Evolutionary conservation across 1,284 basidiomycete species (phyloP).

Genomic region (Serendipita sp.): DNA sequence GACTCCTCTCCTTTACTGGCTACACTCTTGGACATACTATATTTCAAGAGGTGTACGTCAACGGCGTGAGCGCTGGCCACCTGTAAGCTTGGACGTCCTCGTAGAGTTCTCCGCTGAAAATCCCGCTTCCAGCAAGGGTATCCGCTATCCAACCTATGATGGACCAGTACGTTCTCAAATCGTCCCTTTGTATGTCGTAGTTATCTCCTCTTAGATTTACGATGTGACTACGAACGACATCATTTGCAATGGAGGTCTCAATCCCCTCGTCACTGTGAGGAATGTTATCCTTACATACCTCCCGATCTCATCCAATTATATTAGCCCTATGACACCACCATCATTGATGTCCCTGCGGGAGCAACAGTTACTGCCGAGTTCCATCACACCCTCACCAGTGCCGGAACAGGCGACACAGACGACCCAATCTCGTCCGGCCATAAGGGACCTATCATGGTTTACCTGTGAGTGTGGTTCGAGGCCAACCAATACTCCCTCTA

Average conservation of each 20-base stretch:
- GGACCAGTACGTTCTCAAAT: slow-evolving; percentile 20
- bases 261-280: slow-evolving; percentile 23
- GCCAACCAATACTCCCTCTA: not conserved
- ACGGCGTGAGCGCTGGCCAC: slow-evolving; percentile 34
- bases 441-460: slow-evolving; percentile 10
- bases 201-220: slow-evolving; percentile 21
- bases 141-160: slow-evolving; percentile 35
- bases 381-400: slow-evolving; percentile 6
- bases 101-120: not conserved
- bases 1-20: not conserved
- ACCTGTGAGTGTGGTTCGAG: slow-evolving; percentile 8
- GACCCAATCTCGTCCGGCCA: not conserved
- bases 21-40: slow-evolving; percentile 15
- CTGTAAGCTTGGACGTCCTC: not conserved
- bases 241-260: slow-evolving; percentile 39
- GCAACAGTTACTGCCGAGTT: slow-evolving; percentile 11
- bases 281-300: not conserved
- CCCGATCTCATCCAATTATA: not conserved
- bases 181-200: not conserved
- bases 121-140: slow-evolving; percentile 22
- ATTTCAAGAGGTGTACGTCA: slow-evolving; percentile 30
- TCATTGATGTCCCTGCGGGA: slow-evolving; percentile 12
- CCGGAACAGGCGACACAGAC: not conserved
- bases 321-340: slow-evolving; percentile 1
- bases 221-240: slow-evolving; percentile 39